Evolutionary conservation across 2,329 filamentous ascomycete species (phyloP), one percentile per base, ranked within the genome.

Genomic region (Pseudopyricularia cyperi): DNA sequence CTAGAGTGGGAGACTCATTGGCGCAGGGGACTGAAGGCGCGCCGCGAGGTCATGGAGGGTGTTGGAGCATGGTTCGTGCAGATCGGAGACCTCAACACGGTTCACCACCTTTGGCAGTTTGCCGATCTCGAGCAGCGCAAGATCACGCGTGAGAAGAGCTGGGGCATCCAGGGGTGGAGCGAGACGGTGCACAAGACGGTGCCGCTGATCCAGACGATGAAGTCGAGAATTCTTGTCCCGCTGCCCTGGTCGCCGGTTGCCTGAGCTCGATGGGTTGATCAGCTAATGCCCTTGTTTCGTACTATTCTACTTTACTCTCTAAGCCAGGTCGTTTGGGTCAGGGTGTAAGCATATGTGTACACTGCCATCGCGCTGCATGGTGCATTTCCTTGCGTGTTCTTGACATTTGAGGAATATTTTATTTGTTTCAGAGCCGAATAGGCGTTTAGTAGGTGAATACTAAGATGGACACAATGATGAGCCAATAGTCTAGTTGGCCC

Each of bases 1-100:
- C 78, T 98, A 7, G 93, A 98, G 70, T 98, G 93, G 93, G 93
- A 98, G 76, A 94, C 88, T 39, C 93, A 98, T 70, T 98, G 93
- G 93, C 80, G 94, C 55, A 83, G 88, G 57, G 93, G 93, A 26
- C 77, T 98, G 52, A 87, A 87, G 68, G 93, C 93, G 2, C 81
- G 93, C 50, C 81, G 89, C 49, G 89, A 97, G 69, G 91, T 97
- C 52, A 98, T 98, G 93, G 93, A 98, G 69, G 93, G 93, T 14
- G 90, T 95, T 1, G 90, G 91, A 32, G 93, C 93, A 7, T 98
- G 93, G 93, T 98, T 98, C 62, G 91, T 96, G 39, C 93, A 98
- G 71, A 91, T 98, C 62, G 93, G 93, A 55, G 91, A 96, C 52
- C 76, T 98, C 57, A 98, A 98, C 72, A 96, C 89, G 0, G 93